These are phyloP conservation scores for Ciborinia camelliae DNA, from an alignment of 2,329 filamentous ascomycete genomes.

Conservation along the genomic window DNA sequence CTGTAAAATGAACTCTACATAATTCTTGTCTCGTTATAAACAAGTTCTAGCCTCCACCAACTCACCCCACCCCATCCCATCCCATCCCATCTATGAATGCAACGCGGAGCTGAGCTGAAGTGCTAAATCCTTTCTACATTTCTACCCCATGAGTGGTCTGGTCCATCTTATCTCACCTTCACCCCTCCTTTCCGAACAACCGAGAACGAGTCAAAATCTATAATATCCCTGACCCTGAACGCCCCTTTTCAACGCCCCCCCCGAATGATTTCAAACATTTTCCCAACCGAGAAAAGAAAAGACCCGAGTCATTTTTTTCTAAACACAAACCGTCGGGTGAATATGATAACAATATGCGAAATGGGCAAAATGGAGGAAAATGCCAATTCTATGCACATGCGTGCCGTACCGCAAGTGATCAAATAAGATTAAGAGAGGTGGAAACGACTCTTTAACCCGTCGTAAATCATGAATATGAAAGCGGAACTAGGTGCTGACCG, in stretches of 20 bases:
- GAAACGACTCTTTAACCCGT: conserved; percentile 64
- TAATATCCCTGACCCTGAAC: neutral
- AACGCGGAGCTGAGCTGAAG: neutral
- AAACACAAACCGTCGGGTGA: neutral
- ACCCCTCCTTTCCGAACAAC: neutral
- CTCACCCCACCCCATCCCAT: neutral
- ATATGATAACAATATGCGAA: neutral
- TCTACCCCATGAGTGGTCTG: neutral
- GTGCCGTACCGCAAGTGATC: neutral
- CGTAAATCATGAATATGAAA: conserved; percentile 95
- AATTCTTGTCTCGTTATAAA: neutral
- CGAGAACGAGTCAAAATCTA: conserved; percentile 3
- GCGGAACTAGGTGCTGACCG: conserved; percentile 93
- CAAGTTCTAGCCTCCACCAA: neutral
- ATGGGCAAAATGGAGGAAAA: neutral
- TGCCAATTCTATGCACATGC: neutral
- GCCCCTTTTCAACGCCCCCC: conserved; percentile 1
- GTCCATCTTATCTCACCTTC: neutral
- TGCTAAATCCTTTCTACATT: neutral
- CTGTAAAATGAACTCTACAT: no score
- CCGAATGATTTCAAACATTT: neutral
- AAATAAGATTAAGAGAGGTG: conserved; percentile 6
- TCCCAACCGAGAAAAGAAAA: neutral
- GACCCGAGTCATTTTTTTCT: neutral
- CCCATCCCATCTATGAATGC: neutral